A percentile compares a stretch with the other conserved stretches of the same genome.
Evolutionary conservation across 495 filamentous ascomycete species (phyloP).

Genomic region (Daldinia concentrica): DNA sequence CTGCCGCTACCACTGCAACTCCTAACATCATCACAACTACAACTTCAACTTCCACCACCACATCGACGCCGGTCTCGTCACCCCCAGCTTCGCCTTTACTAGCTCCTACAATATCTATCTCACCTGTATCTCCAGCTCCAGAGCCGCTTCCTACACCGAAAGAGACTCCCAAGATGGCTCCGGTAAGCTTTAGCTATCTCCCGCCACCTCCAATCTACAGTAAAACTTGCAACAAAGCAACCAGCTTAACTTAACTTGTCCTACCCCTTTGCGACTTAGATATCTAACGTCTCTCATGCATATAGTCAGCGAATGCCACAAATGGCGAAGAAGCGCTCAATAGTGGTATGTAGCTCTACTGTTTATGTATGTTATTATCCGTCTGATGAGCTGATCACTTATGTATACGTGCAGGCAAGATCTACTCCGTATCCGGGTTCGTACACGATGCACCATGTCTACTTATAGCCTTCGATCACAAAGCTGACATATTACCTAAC

Average conservation of each 20-base stretch:
- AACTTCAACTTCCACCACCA: conserved; percentile 29
- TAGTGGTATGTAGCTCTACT: conserved; percentile 43
- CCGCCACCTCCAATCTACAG: conserved; percentile 7
- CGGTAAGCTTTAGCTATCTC: conserved; percentile 56
- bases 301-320: conserved; percentile 45
- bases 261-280: not conserved
- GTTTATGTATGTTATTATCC: not conserved
- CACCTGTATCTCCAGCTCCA: conserved; percentile 48
- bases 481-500: conserved; percentile 44
- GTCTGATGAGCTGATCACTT: conserved; percentile 27
- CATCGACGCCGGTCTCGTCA: conserved; percentile 40
- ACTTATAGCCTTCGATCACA: conserved; percentile 3
- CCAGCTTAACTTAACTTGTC: conserved; percentile 10
- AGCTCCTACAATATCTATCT: conserved; percentile 41
- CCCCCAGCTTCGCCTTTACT: conserved; percentile 47
- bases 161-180: conserved; percentile 67
- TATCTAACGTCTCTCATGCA: conserved; percentile 24
- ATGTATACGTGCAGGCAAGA: conserved; percentile 63
- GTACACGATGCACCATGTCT: conserved; percentile 39
- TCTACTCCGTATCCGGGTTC: conserved; percentile 85
- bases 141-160: conserved; percentile 32
- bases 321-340: conserved; percentile 54
- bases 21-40: conserved; percentile 36
- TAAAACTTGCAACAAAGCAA: conserved; percentile 15
- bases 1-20: conserved; percentile 48